Evolutionary conservation across 2,329 filamentous ascomycete species (phyloP).

Genomic region (Myriosclerotinia scirpicola): DNA sequence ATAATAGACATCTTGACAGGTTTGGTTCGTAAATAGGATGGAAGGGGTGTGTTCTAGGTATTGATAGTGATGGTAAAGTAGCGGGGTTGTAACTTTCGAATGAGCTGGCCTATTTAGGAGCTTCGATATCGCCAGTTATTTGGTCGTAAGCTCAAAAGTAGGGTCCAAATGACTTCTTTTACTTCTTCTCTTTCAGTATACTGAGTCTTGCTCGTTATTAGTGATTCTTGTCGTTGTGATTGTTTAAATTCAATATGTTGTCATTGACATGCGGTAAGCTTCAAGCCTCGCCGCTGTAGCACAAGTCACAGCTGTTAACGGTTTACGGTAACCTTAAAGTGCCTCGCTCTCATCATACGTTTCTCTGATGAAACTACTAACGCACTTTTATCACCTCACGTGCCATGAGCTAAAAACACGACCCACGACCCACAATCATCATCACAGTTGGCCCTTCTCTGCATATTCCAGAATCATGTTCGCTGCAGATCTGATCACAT

Average conservation of each 20-base stretch:
- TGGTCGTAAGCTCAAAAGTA: background rate
- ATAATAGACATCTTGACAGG: constrained; percentile 60
- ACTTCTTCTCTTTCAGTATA: background rate
- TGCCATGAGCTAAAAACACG: too few relatives aligned
- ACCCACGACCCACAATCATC: background rate
- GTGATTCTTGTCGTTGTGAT: constrained; percentile 1
- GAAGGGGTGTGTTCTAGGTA: background rate
- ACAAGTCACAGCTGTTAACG: background rate
- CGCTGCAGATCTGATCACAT: constrained; percentile 20
- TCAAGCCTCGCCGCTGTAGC: constrained; percentile 1
- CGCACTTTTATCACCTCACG: background rate
- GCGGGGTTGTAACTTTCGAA: constrained; percentile 22
- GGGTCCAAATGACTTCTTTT: background rate
- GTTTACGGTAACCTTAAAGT: background rate
- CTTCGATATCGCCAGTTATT: background rate
- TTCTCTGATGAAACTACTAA: background rate
- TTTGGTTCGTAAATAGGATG: background rate
- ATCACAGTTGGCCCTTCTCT: constrained; percentile 12
- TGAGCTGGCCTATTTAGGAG: constrained; percentile 9
- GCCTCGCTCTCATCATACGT: background rate
- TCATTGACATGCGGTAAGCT: constrained; percentile 10
- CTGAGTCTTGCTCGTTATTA: background rate
- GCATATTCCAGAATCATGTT: constrained; percentile 24
- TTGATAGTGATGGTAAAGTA: constrained; percentile 4
- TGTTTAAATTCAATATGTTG: background rate